These are phyloP conservation scores for Heterococcus sp. DNA, from an alignment of 108 stramenopile species.

Conservation along the genomic window DNA sequence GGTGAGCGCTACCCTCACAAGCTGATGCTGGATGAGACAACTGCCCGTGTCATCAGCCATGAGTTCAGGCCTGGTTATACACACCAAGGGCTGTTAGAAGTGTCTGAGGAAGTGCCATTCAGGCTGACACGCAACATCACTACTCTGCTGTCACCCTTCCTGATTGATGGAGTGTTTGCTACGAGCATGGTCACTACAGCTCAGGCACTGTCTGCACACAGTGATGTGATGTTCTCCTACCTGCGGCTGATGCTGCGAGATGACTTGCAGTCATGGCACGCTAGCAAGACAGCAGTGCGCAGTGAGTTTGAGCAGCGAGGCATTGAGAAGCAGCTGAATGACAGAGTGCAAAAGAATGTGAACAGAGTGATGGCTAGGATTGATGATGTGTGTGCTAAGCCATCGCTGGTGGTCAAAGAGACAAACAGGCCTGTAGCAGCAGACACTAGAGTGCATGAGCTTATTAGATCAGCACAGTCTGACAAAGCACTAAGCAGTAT, in stretches of 20 bases:
- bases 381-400: constrained; percentile 9
- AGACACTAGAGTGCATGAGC: constrained; percentile 27
- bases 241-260: constrained; percentile 34
- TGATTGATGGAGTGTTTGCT: constrained; percentile 42
- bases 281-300: constrained; percentile 16
- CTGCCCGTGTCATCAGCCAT: constrained; percentile 22
- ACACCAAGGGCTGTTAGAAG: constrained; percentile 41
- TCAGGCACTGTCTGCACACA: constrained; percentile 24
- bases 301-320: constrained; percentile 13
- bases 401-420: neutral
- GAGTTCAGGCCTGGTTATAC: constrained; percentile 50
- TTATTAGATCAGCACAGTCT: constrained; percentile 19
- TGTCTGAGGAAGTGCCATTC: constrained; percentile 40
- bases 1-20: constrained; percentile 33
- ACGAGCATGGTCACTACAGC: constrained; percentile 39
- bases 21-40: constrained; percentile 24
- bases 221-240: constrained; percentile 37
- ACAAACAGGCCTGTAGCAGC: constrained; percentile 16
- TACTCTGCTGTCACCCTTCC: constrained; percentile 37
- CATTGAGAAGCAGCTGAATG: constrained; percentile 37
- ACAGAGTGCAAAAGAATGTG: constrained; percentile 42
- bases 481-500: constrained; percentile 23
- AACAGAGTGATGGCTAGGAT: constrained; percentile 30
- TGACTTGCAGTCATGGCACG: constrained; percentile 46
- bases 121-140: constrained; percentile 42